phyloP scores from a whole-genome alignment of 352 stramenopile species.

The Pythium periplocum region DNA sequence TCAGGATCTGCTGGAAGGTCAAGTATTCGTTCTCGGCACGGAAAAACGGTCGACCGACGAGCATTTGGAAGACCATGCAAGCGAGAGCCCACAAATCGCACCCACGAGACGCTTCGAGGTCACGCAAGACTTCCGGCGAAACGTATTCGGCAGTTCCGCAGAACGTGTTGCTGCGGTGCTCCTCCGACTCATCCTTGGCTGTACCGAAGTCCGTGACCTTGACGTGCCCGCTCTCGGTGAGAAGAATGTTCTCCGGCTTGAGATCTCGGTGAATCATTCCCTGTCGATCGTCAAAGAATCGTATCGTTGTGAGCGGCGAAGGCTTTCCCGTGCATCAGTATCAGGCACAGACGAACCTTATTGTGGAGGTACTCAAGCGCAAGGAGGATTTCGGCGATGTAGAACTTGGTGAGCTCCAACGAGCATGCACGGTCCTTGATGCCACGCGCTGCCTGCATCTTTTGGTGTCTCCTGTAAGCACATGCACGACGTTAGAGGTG shows the following conservation, averaged over 20 bases:
- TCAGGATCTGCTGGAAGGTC: conserved; percentile 88
- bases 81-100: conserved; percentile 90
- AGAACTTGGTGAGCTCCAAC: conserved; percentile 85
- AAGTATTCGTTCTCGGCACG: conserved; percentile 88
- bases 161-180: conserved; percentile 82
- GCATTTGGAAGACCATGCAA: conserved; percentile 90
- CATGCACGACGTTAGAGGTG: too few relatives aligned
- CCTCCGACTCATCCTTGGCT: conserved; percentile 75
- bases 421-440: conserved; percentile 63
- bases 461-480: conserved; percentile 61
- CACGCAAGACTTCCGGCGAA: conserved; percentile 86
- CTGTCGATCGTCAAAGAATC: conserved; percentile 10
- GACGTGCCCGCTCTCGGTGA: conserved; percentile 75
- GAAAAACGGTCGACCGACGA: conserved; percentile 81
- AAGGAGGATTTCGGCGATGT: conserved; percentile 92
- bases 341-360: conserved; percentile 27
- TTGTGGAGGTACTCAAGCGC: conserved; percentile 94
- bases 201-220: conserved; percentile 91
- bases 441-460: conserved; percentile 48
- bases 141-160: conserved; percentile 91
- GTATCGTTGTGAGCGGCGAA: too few relatives aligned
- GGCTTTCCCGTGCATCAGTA: too few relatives aligned
- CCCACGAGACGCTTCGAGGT: conserved; percentile 70
- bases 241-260: conserved; percentile 84
- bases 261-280: conserved; percentile 95